Conservation (phyloP, 148 eudicot species). For the Bassia scoparia region DNA sequence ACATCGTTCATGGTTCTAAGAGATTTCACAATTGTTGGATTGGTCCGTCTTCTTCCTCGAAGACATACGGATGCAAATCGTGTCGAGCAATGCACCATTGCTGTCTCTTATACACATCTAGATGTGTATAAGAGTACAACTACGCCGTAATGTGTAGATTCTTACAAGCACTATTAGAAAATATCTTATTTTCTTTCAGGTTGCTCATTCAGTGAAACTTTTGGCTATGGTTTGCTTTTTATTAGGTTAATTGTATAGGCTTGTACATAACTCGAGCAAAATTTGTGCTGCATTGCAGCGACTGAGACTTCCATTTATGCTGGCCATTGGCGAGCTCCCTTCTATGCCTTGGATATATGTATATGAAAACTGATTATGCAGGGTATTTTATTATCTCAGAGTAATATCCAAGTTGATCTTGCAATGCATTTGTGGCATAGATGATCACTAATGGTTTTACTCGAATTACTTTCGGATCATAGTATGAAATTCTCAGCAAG, state of each 20-base stretch:
- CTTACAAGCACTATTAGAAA: not conserved
- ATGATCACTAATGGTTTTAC: too few relatives aligned
- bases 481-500: too few relatives aligned
- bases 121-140: too few relatives aligned
- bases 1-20: too few relatives aligned
- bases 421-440: not conserved
- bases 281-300: not conserved
- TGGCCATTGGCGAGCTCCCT: not conserved
- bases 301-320: not conserved
- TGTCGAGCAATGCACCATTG: too few relatives aligned
- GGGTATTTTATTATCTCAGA: not conserved
- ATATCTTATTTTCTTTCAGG: not conserved
- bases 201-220: not conserved
- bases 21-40: too few relatives aligned
- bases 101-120: too few relatives aligned
- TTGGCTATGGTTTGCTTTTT: not conserved
- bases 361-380: not conserved
- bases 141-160: constrained; percentile 12
- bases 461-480: too few relatives aligned
- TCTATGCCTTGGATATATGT: not conserved
- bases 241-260: not conserved
- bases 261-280: not conserved
- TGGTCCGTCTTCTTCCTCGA: too few relatives aligned
- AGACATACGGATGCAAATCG: too few relatives aligned
- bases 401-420: not conserved